Evolutionary conservation across 2,329 filamentous ascomycete genomes (phyloP), one percentile per base, ranked within the genome.

Genomic region (Scolecobasidium constrictum): DNA sequence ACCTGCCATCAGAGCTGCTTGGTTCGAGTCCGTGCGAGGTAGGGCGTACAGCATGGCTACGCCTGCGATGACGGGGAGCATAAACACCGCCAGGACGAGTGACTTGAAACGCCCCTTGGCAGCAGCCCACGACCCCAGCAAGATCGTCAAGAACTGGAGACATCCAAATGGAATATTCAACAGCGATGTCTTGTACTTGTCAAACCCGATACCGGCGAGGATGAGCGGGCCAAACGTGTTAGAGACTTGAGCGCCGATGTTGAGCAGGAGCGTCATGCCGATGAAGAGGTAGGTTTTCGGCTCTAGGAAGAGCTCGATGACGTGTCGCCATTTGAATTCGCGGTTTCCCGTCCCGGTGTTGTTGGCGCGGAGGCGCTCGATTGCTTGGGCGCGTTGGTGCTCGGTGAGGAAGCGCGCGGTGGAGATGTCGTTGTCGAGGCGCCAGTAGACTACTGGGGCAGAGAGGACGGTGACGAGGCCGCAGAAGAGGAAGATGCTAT

Each of bases 111-210:
- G 68, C 23, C 70, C 69, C 11, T 67, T 72, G 43, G 75, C 70
- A 0, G 76, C 76, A 0, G 77, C 65, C 48, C 68, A 81, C 0
- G 77, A 77, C 1, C 52, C 51, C 5, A 39, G 15, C 18, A 56
- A 43, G 4, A 54, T 55, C 12, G 50, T 52, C 1, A 54, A 11
- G 43, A 47, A 46, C 39, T 45, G 43, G 18, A 45, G 26, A 1
- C 68, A 70, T 1, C 78, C 78, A 46, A 82, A 82, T 0, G 79
- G 79, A 49, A 83, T 82, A 53, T 79, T 82, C 15, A 83, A 66
- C 3, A 83, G 60, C 3, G 72, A 75, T 0, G 76, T 74, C 2
- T 52, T 63, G 56, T 70, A 74, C 42, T 72, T 71, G 54, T 77
- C 68, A 47, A 73, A 79, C 0, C 76, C 75, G 2, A 83, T 66